These are phyloP conservation scores for Auriscalpium vulgare DNA, from an alignment of 768 basidiomycete species.

Conservation along the genomic window DNA sequence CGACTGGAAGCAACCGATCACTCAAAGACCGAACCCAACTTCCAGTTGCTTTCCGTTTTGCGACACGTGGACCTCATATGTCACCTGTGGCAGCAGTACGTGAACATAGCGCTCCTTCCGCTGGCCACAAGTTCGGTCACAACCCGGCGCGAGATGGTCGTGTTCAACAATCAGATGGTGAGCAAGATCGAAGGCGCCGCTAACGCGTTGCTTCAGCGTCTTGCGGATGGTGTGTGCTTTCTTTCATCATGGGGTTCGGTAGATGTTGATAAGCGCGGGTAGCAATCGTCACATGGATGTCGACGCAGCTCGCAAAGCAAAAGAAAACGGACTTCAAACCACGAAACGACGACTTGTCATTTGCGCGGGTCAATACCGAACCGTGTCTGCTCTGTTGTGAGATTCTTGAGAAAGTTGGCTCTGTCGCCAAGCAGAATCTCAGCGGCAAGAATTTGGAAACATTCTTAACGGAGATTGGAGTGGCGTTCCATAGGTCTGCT, in stretches of 20 bases:
- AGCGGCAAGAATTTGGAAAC: constrained; percentile 91
- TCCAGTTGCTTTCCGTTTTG: constrained; percentile 60
- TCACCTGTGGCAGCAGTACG: constrained; percentile 96
- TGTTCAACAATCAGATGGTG: constrained; percentile 85
- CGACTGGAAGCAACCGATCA: constrained; percentile 64
- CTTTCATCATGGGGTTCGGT: not conserved
- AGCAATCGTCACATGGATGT: constrained; percentile 74
- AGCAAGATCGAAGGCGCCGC: constrained; percentile 78
- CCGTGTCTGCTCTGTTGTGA: constrained; percentile 86
- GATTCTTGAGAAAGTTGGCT: constrained; percentile 70
- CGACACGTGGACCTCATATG: constrained; percentile 77
- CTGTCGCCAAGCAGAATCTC: constrained; percentile 64
- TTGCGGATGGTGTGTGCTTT: constrained; percentile 63
- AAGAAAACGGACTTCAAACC: constrained; percentile 97
- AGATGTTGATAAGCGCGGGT: not conserved
- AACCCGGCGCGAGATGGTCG: constrained; percentile 83
- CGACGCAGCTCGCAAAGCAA: constrained; percentile 75
- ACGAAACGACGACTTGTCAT: constrained; percentile 90
- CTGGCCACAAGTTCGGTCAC: constrained; percentile 82
- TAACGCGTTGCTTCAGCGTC: constrained; percentile 71
- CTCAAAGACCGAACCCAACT: constrained; percentile 69
- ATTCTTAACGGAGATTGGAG: constrained; percentile 89
- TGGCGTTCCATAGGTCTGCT: constrained; percentile 81
- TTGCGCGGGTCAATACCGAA: constrained; percentile 90
- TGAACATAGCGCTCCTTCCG: constrained; percentile 83